A percentile compares a stretch with the other conserved stretches of the same genome.
Conservation (phyloP, 495 filamentous ascomycete species). For the Daldinia loculata region DNA sequence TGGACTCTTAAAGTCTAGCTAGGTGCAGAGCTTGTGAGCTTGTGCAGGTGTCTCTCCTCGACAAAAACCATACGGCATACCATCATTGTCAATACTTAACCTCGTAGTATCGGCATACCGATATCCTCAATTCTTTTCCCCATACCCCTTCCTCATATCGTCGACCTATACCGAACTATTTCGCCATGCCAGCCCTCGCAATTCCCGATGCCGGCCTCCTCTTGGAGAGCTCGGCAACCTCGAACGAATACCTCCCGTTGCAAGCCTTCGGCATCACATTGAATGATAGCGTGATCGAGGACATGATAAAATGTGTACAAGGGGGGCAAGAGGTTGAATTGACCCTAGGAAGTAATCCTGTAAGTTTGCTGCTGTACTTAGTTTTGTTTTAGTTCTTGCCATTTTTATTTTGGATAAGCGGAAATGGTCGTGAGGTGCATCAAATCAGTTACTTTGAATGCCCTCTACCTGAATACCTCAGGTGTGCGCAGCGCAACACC, state of each 20-base stretch:
- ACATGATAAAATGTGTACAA: constrained; percentile 73
- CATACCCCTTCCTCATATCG: constrained; percentile 12
- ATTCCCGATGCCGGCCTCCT: constrained; percentile 56
- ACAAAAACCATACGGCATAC: constrained; percentile 25
- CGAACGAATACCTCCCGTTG: constrained; percentile 48
- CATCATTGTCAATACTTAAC: constrained; percentile 15
- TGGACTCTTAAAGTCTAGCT: constrained; percentile 49
- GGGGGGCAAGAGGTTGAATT: constrained; percentile 68
- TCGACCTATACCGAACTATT: constrained; percentile 17
- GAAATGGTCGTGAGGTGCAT: constrained; percentile 19
- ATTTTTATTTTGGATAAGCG: constrained; percentile 30
- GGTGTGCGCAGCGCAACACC: background rate
- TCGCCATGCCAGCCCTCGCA: constrained; percentile 47
- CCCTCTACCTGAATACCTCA: background rate
- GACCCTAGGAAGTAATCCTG: constrained; percentile 63
- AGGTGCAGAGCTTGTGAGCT: constrained; percentile 47
- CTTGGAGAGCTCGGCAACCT: constrained; percentile 53
- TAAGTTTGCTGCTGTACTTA: constrained; percentile 52
- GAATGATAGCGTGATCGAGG: constrained; percentile 70
- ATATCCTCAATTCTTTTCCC: constrained; percentile 8
- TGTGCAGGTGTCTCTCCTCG: constrained; percentile 43
- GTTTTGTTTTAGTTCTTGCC: constrained; percentile 17
- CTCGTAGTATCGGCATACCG: constrained; percentile 10
- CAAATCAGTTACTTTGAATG: background rate
- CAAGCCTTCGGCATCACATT: constrained; percentile 71